Evolutionary conservation across 176 grass and related monocot species (phyloP).

Genomic region (Tuctoria greenei): DNA sequence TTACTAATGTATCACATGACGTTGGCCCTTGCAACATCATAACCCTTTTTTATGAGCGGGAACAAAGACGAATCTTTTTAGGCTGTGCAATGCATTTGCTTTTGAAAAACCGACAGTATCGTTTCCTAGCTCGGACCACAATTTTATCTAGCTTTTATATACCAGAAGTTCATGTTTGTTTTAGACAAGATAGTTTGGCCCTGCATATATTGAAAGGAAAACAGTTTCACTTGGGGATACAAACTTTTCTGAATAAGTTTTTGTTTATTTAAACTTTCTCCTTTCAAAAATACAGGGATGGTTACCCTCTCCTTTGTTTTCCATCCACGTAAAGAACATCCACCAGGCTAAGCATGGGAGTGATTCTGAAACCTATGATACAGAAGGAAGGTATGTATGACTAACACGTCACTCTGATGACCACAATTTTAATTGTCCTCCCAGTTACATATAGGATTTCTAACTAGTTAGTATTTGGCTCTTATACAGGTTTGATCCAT

Average conservation of each 20-base stretch:
- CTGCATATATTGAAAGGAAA: background rate
- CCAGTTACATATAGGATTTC: background rate
- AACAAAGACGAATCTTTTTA: too few species aligned
- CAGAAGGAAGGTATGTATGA: constrained; percentile 58
- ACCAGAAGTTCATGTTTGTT: too few species aligned
- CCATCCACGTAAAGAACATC: constrained; percentile 64
- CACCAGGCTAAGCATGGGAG: constrained; percentile 72
- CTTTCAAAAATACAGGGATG: constrained; percentile 39
- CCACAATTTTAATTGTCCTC: background rate
- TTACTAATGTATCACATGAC: too few species aligned
- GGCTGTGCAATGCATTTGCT: too few species aligned
- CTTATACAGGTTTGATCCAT: constrained; percentile 56
- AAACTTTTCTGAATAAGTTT: too few species aligned
- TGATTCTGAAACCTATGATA: constrained; percentile 64
- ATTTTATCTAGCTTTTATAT: background rate
- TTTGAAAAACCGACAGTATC: too few species aligned
- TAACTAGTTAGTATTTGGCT: background rate
- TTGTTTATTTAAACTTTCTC: too few species aligned
- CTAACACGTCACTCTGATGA: background rate
- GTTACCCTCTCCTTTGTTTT: constrained; percentile 54
- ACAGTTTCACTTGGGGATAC: too few species aligned
- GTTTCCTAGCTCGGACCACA: too few species aligned
- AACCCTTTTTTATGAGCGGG: too few species aligned
- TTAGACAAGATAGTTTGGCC: too few species aligned
- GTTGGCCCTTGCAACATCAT: too few species aligned